Percentiles rank a stretch among this genome's conserved stretches.
These are phyloP conservation scores for Erigeron canadensis DNA, from an alignment of 129 eudicot species.

Conservation along the genomic window DNA sequence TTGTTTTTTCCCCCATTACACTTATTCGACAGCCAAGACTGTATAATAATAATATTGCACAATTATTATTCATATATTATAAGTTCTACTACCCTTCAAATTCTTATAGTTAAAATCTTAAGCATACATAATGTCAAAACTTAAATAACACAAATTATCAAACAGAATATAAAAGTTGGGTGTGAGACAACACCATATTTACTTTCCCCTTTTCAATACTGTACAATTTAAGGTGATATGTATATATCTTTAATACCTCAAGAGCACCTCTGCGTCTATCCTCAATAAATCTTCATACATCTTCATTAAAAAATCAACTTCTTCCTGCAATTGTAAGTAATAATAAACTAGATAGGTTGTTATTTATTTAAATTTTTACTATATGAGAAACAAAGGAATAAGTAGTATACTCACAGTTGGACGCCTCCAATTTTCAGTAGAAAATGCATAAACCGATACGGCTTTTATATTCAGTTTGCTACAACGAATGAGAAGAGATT, in stretches of 20 bases:
- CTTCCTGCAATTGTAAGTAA: slow-evolving; percentile 9
- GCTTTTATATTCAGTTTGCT: not conserved
- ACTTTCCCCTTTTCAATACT: too few relatives aligned
- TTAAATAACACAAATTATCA: too few relatives aligned
- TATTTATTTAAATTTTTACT: not conserved
- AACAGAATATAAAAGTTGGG: not conserved
- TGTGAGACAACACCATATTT: too few relatives aligned
- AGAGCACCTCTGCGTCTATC: slow-evolving; percentile 14
- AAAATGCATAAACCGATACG: slow-evolving; percentile 20
- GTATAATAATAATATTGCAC: too few relatives aligned
- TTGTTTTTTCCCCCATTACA: slow-evolving; percentile 15
- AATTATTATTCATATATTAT: too few relatives aligned
- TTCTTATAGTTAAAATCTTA: too few relatives aligned
- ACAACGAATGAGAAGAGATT: not conserved
- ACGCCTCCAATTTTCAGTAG: slow-evolving; percentile 23
- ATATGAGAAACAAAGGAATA: not conserved
- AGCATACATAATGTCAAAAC: too few relatives aligned
- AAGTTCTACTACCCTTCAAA: too few relatives aligned
- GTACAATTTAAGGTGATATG: not conserved
- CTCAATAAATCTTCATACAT: slow-evolving; percentile 23
- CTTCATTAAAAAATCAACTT: slow-evolving; percentile 27
- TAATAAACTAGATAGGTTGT: not conserved
- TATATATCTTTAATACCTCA: not conserved
- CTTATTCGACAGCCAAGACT: slow-evolving; percentile 21
- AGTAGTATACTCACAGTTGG: slow-evolving; percentile 18